These are phyloP conservation scores for Dichotomopilus funicola DNA, from an alignment of 2,329 filamentous ascomycete species.

Conservation along the genomic window DNA sequence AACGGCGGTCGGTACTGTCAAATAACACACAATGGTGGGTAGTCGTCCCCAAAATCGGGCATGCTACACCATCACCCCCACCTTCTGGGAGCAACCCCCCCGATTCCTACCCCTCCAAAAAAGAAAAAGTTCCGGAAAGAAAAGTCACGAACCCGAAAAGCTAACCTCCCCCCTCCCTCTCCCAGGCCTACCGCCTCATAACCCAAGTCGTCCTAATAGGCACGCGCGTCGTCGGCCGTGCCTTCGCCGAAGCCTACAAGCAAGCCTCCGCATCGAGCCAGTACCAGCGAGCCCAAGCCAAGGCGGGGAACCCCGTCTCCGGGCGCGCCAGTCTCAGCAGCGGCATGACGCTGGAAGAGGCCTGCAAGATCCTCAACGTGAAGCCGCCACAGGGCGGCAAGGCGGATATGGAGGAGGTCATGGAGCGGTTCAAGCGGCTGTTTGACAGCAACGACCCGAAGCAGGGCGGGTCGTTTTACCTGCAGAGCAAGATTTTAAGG, in stretches of 20 bases:
- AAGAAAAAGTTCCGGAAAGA: too few species aligned
- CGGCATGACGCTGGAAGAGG: constrained; percentile 89
- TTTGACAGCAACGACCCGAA: constrained; percentile 93
- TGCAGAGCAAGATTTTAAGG: constrained; percentile 92
- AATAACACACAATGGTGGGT: constrained; percentile 22
- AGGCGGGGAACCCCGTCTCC: constrained; percentile 42
- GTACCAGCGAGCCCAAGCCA: constrained; percentile 68
- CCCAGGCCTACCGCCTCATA: constrained; percentile 89
- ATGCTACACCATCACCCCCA: too few species aligned
- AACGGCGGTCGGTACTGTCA: constrained; percentile 11
- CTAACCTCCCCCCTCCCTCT: neutral
- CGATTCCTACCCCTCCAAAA: too few species aligned
- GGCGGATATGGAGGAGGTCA: constrained; percentile 70
- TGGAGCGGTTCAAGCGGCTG: constrained; percentile 84
- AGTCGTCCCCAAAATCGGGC: too few species aligned
- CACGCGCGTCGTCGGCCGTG: constrained; percentile 83
- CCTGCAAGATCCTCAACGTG: constrained; percentile 94
- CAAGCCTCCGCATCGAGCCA: constrained; percentile 84
- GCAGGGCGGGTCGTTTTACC: constrained; percentile 95
- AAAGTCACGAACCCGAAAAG: too few species aligned
- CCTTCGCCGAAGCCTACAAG: constrained; percentile 90
- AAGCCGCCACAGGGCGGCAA: constrained; percentile 76
- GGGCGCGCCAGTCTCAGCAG: constrained; percentile 46
- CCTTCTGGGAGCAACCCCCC: too few species aligned
- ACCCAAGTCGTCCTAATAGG: constrained; percentile 88